Evolutionary conservation across 371 early-diverging fungal genomes (phyloP).

Genomic region (Lichtheimia ornata): DNA sequence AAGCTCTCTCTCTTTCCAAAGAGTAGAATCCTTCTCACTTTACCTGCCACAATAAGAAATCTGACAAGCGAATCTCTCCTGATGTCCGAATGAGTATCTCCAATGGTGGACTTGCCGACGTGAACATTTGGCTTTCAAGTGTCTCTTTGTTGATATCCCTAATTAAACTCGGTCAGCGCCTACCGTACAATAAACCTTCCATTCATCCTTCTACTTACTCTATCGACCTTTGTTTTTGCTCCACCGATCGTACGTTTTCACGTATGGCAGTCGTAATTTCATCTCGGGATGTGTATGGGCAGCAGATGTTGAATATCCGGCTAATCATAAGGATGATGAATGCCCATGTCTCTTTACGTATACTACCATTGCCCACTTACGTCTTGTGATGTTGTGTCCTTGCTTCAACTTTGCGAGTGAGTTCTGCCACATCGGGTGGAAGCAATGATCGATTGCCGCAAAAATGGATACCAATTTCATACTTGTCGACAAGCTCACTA

Average conservation of each 20-base stretch:
- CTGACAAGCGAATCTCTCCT: slow-evolving; percentile 95
- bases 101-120: slow-evolving; percentile 73
- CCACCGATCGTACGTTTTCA: slow-evolving; percentile 51
- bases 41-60: slow-evolving; percentile 97
- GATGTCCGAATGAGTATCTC: slow-evolving; percentile 98
- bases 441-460: slow-evolving; percentile 76
- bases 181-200: not conserved
- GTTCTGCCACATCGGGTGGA: slow-evolving; percentile 54
- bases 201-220: slow-evolving; percentile 37
- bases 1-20: not conserved
- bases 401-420: slow-evolving; percentile 65
- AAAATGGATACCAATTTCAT: slow-evolving; percentile 80
- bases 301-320: slow-evolving; percentile 89
- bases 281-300: slow-evolving; percentile 96
- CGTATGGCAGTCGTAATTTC: slow-evolving; percentile 79
- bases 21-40: not conserved
- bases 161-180: not conserved
- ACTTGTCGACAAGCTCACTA: slow-evolving; percentile 76
- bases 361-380: slow-evolving; percentile 45
- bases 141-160: slow-evolving; percentile 68
- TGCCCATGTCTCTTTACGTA: not conserved
- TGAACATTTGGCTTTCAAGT: slow-evolving; percentile 69
- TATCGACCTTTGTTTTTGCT: slow-evolving; percentile 49
- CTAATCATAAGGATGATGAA: slow-evolving; percentile 28
- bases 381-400: slow-evolving; percentile 70